Conservation (phyloP, 106 monocot species). For the Apostasia ramifera region DNA sequence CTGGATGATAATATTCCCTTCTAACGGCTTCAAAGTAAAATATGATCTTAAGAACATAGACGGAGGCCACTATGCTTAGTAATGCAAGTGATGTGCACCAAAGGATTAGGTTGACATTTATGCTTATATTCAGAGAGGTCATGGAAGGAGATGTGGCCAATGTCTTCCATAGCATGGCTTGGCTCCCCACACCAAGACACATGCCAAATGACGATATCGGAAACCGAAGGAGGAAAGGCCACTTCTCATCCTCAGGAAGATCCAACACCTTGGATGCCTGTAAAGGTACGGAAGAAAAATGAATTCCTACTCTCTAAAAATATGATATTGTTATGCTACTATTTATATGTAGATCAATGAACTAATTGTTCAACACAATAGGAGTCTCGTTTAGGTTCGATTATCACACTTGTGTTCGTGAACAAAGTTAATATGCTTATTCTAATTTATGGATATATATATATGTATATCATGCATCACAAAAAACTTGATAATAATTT, state of each 20-base stretch:
- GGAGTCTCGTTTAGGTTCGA: no score
- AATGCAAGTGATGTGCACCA: constrained; percentile 16
- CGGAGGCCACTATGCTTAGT: constrained; percentile 1
- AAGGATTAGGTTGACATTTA: constrained; percentile 13
- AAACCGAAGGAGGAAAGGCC: constrained; percentile 66
- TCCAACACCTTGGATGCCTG: constrained; percentile 35
- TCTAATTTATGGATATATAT: no score
- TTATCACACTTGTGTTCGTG: no score
- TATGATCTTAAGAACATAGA: constrained; percentile 15
- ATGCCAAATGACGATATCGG: constrained; percentile 53
- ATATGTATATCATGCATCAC: no score
- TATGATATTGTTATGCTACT: no score
- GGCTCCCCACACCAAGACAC: constrained; percentile 52
- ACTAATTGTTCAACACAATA: no score
- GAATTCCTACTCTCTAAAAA: no score
- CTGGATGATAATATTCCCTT: constrained; percentile 20
- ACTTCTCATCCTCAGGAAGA: constrained; percentile 44
- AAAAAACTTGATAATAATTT: no score
- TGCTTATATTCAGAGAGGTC: constrained; percentile 17
- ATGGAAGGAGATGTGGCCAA: constrained; percentile 33
- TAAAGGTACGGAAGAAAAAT: neutral
- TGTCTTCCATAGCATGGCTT: constrained; percentile 49
- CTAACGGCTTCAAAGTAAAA: constrained; percentile 22
- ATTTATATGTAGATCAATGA: no score
- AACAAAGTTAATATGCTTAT: no score